These are phyloP conservation scores for Arthrobotrys sinensis DNA, from an alignment of 2,329 filamentous ascomycete species.

Conservation along the genomic window DNA sequence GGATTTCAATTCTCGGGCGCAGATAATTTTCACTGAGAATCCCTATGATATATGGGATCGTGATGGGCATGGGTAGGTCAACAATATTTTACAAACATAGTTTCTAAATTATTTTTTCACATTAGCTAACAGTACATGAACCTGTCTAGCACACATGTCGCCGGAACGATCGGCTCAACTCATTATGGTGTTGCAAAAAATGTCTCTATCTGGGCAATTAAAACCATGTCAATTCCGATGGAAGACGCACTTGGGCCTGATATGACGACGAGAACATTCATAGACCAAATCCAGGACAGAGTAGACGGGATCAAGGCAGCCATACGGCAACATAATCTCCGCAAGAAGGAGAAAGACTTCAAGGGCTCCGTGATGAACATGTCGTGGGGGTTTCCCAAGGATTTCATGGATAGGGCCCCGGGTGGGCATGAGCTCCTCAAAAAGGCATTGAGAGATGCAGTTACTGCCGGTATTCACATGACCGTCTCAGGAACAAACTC, in stretches of 20 bases:
- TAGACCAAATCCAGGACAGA: background rate
- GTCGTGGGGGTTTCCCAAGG: constrained; percentile 24
- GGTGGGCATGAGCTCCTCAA: constrained; percentile 9
- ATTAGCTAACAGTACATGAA: background rate
- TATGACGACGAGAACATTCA: background rate
- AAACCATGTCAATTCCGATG: background rate
- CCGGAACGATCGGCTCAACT: constrained; percentile 16
- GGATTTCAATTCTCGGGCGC: constrained; percentile 33
- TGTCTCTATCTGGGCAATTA: constrained; percentile 12
- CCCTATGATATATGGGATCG: constrained; percentile 1
- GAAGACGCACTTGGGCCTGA: constrained; percentile 1
- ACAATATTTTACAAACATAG: background rate
- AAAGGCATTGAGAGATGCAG: constrained; percentile 8
- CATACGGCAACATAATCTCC: constrained; percentile 19
- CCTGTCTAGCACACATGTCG: constrained; percentile 16
- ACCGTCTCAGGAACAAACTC: constrained; percentile 19
- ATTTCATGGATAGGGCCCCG: background rate
- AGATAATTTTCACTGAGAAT: constrained; percentile 19
- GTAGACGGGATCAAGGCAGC: constrained; percentile 5
- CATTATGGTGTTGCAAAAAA: constrained; percentile 34
- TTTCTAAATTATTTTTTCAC: background rate
- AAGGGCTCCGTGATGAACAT: constrained; percentile 45
- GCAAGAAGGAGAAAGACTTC: constrained; percentile 27
- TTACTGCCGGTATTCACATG: constrained; percentile 36
- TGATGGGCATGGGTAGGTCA: constrained; percentile 31